Evolutionary conservation across 2,329 filamentous ascomycete species (phyloP), one percentile per base, ranked within the genome.

Genomic region (Trichothecium sympodiale): DNA sequence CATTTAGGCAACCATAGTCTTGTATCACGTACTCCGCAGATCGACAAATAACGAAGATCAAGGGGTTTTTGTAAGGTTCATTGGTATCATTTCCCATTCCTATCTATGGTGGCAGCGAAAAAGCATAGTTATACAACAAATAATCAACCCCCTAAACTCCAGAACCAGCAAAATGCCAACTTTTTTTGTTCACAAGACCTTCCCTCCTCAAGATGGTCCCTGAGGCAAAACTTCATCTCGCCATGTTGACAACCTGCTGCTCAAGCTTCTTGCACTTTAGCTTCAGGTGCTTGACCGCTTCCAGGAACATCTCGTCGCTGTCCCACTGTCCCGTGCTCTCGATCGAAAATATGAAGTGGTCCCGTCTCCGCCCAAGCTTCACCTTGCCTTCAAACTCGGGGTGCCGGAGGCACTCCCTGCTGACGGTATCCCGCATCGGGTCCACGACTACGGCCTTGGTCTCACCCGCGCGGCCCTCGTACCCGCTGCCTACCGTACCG

Each of bases 291-390:
- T 81, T 83, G 34, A 98, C 73, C 18, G 85, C 79, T 62, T 96
- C 87, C 38, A 98, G 61, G 66, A 98, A 96, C 44, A 98, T 69
- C 60, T 87, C 80, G 50, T 96, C 89, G 53, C 87, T 94, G 40
- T 91, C 80, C 67, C 86, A 94, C 63, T 98, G 91, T 5, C 91
- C 93, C 0, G 86, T 81, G 65, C 88, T 95, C 68, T 98, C 91
- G 26, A 98, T 72, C 37, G 78, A 82, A 69, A 91, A 98, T 60
- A 98, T 96, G 59, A 98, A 98, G 64, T 98, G 93, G 57, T 98
- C 91, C 45, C 87, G 71, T 49, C 87, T 68, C 37, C 93, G 73
- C 30, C 91, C 91, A 23, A 98, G 74, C 67, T 87, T 88, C 44
- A 98, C 91, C 67, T 95, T 98, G 54, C 79, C 84, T 60, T 91